Conservation (phyloP, 1,284 basidiomycete genomes). For the Grifola frondosa region DNA sequence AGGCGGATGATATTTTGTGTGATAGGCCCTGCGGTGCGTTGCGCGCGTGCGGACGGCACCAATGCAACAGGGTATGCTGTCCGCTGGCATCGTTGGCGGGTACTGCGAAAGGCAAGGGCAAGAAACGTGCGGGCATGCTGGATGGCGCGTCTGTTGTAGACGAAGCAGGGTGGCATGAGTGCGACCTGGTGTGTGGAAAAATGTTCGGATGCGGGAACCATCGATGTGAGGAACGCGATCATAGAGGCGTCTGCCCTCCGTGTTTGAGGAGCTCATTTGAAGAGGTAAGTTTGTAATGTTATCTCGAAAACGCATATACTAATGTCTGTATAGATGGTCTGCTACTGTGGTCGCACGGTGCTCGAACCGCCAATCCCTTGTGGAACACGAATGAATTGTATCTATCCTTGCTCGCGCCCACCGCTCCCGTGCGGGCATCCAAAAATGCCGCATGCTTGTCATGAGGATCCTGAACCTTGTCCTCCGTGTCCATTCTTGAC, state of each 20-base stretch:
- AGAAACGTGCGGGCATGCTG: slow-evolving; percentile 45
- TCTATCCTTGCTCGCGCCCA: slow-evolving; percentile 75
- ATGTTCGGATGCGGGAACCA: slow-evolving; percentile 75
- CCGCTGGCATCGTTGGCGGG: slow-evolving; percentile 69
- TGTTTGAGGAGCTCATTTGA: slow-evolving; percentile 89
- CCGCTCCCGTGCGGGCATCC: slow-evolving; percentile 80
- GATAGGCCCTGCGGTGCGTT: slow-evolving; percentile 74
- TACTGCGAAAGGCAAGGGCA: slow-evolving; percentile 57
- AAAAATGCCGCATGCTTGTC: slow-evolving; percentile 75
- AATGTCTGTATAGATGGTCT: slow-evolving; percentile 54
- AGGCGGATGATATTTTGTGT: slow-evolving; percentile 66
- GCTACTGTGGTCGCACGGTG: slow-evolving; percentile 74
- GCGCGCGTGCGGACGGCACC: slow-evolving; percentile 79
- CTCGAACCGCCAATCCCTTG: slow-evolving; percentile 76
- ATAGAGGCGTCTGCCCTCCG: slow-evolving; percentile 75
- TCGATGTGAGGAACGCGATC: slow-evolving; percentile 74
- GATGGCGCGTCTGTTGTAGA: slow-evolving; percentile 44
- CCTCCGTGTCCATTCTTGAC: slow-evolving; percentile 85
- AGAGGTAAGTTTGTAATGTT: slow-evolving; percentile 51
- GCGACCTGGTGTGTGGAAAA: slow-evolving; percentile 77
- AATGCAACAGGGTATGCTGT: slow-evolving; percentile 82
- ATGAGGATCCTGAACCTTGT: slow-evolving; percentile 64
- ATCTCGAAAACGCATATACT: slow-evolving; percentile 8
- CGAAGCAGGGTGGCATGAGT: slow-evolving; percentile 71
- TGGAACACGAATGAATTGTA: slow-evolving; percentile 74